A percentile compares a stretch with the other conserved stretches of the same genome.
Conservation (phyloP, 495 filamentous ascomycete species). For the Penicillium parvum region DNA sequence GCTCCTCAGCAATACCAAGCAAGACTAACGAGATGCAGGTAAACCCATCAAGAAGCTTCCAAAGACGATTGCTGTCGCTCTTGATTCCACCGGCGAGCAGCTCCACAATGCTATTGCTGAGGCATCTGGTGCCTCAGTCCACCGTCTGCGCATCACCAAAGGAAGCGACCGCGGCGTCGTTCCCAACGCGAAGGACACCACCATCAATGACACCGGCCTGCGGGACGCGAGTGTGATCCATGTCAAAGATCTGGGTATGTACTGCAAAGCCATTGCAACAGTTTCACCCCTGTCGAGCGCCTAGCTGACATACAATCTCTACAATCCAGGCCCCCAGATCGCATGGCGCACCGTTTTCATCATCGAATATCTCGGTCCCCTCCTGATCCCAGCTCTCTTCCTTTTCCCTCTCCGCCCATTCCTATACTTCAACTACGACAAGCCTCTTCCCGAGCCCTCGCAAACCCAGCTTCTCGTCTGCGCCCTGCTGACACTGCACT, state of each 20-base stretch:
- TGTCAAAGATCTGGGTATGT: constrained; percentile 89
- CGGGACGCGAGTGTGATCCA: constrained; percentile 66
- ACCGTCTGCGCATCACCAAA: constrained; percentile 67
- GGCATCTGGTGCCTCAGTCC: constrained; percentile 49
- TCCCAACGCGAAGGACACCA: constrained; percentile 63
- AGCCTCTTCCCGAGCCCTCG: constrained; percentile 50
- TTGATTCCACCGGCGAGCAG: constrained; percentile 58
- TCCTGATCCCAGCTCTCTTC: constrained; percentile 77
- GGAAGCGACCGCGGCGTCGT: constrained; percentile 64
- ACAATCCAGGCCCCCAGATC: constrained; percentile 72
- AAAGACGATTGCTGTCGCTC: constrained; percentile 55
- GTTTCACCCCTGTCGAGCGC: not conserved
- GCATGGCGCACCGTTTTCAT: constrained; percentile 92
- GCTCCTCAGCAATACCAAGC: constrained; percentile 3
- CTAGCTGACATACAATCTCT: constrained; percentile 6
- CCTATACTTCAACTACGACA: constrained; percentile 60
- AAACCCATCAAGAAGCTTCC: constrained; percentile 71
- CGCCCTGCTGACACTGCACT: constrained; percentile 70
- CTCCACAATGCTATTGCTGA: constrained; percentile 55
- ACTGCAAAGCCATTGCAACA: not conserved
- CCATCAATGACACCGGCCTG: constrained; percentile 60
- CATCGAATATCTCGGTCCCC: constrained; percentile 92
- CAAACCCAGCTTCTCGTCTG: constrained; percentile 66
- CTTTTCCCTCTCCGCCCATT: constrained; percentile 66
- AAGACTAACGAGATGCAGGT: constrained; percentile 26